A percentile compares a stretch with the other conserved stretches of the same genome.
These are phyloP conservation scores for Fusarium graminum DNA, from an alignment of 2,329 filamentous ascomycete species.

Conservation along the genomic window DNA sequence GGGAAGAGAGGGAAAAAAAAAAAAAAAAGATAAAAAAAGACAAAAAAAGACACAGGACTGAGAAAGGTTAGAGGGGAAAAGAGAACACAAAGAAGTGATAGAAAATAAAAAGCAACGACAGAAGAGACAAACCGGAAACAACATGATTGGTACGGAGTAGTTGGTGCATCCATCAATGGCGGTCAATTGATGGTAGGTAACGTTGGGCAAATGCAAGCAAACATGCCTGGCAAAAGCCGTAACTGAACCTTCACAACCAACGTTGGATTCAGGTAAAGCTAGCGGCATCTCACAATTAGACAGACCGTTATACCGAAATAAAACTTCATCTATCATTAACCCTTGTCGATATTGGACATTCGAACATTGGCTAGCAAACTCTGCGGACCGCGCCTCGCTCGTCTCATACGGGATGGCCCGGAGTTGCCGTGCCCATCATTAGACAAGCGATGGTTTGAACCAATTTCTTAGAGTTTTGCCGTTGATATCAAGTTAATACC, in stretches of 20 bases:
- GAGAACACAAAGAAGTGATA: slow-evolving; percentile 18
- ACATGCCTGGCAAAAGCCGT: slow-evolving; percentile 18
- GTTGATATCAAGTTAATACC: slow-evolving; percentile 1
- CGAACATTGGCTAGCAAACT: slow-evolving; percentile 29
- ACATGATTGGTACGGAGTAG: background rate
- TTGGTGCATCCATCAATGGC: background rate
- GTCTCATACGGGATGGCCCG: slow-evolving; percentile 30
- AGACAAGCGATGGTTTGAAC: slow-evolving; percentile 14
- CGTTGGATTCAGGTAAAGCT: slow-evolving; percentile 20
- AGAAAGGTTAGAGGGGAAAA: slow-evolving; percentile 23
- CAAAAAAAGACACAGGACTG: background rate
- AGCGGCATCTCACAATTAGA: slow-evolving; percentile 21
- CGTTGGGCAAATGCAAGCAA: slow-evolving; percentile 9
- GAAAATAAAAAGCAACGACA: slow-evolving; percentile 16
- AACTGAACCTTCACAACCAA: slow-evolving; percentile 11
- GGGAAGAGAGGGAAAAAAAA: slow-evolving; percentile 5
- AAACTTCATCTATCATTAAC: slow-evolving; percentile 14
- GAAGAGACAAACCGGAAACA: slow-evolving; percentile 8
- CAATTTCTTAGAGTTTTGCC: background rate
- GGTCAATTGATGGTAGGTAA: slow-evolving; percentile 1
- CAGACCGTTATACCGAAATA: slow-evolving; percentile 34
- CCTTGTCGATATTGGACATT: slow-evolving; percentile 31
- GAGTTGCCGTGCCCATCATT: slow-evolving; percentile 31
- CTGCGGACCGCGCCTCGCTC: slow-evolving; percentile 35
- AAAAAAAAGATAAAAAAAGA: slow-evolving; percentile 7